Percentiles rank a stretch among this genome's conserved stretches.
Conservation (phyloP, 768 basidiomycete genomes). For the Amanita muscaria region DNA sequence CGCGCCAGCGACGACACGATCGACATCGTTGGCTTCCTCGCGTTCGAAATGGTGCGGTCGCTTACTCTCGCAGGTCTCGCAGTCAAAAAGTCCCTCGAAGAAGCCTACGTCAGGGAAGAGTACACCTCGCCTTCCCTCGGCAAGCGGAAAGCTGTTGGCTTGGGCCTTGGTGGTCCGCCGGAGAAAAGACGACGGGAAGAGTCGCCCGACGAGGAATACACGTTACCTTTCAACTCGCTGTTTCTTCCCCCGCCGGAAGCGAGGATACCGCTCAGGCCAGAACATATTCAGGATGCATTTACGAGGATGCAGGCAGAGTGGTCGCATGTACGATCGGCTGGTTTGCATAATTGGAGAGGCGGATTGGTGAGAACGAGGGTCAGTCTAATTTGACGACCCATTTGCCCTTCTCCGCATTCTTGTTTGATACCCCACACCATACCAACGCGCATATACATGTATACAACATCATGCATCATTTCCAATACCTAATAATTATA, state of each 20-base stretch:
- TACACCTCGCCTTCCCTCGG: slow-evolving; percentile 58
- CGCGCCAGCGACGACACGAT: slow-evolving; percentile 91
- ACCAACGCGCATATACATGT: too few species aligned
- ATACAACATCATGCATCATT: too few species aligned
- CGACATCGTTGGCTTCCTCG: slow-evolving; percentile 94
- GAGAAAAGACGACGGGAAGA: slow-evolving; percentile 50
- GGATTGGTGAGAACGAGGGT: slow-evolving; percentile 74
- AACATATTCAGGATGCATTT: slow-evolving; percentile 90
- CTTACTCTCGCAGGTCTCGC: slow-evolving; percentile 83
- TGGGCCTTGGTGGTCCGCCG: slow-evolving; percentile 32
- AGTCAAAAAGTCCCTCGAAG: slow-evolving; percentile 73
- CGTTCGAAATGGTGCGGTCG: slow-evolving; percentile 95
- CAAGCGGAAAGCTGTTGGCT: slow-evolving; percentile 51
- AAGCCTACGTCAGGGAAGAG: slow-evolving; percentile 58
- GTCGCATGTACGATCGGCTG: slow-evolving; percentile 72
- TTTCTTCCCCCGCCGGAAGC: slow-evolving; percentile 81
- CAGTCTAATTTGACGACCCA: slow-evolving; percentile 69
- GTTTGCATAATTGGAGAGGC: slow-evolving; percentile 85
- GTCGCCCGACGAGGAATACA: slow-evolving; percentile 58
- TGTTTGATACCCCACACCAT: not conserved
- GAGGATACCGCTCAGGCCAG: slow-evolving; percentile 65
- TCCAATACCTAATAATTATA: too few species aligned
- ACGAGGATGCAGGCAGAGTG: slow-evolving; percentile 83
- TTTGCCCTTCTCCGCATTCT: too few species aligned
- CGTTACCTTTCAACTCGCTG: slow-evolving; percentile 59